Percentiles rank a stretch among this genome's conserved stretches.
Evolutionary conservation across 306 rosid genomes (phyloP).

Genomic region (Casuarina equisetifolia): DNA sequence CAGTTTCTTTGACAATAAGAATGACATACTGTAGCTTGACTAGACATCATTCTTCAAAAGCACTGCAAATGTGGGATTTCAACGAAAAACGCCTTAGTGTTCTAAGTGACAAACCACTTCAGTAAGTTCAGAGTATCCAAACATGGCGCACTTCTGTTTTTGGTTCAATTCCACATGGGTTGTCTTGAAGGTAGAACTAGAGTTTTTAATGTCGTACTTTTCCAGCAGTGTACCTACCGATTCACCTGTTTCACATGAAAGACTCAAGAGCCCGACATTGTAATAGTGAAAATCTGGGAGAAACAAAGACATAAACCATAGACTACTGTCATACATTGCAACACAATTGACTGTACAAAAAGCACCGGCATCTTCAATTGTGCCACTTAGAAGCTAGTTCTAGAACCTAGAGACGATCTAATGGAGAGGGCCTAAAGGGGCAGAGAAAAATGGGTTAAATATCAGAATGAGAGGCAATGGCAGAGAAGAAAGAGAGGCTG

Average conservation of each 20-base stretch:
- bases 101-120: neutral
- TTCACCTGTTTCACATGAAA: constrained; percentile 25
- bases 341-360: constrained; percentile 45
- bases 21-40: neutral
- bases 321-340: constrained; percentile 32
- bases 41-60: neutral
- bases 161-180: neutral
- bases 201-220: neutral
- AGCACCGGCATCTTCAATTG: constrained; percentile 43
- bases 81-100: neutral
- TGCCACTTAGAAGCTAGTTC: constrained; percentile 46
- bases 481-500: constrained; percentile 18
- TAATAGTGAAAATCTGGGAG: constrained; percentile 17
- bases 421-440: constrained; percentile 15
- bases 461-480: constrained; percentile 39
- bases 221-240: constrained; percentile 18
- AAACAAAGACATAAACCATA: constrained; percentile 30
- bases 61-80: neutral
- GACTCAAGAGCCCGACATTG: constrained; percentile 11
- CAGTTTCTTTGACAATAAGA: constrained; percentile 3
- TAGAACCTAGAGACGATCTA: constrained; percentile 31
- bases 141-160: neutral
- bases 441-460: constrained; percentile 47
- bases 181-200: neutral
- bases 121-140: neutral